Evolutionary conservation across 1,139 yeast genomes (phyloP).

Genomic region (Saccharomyces hybrid): DNA sequence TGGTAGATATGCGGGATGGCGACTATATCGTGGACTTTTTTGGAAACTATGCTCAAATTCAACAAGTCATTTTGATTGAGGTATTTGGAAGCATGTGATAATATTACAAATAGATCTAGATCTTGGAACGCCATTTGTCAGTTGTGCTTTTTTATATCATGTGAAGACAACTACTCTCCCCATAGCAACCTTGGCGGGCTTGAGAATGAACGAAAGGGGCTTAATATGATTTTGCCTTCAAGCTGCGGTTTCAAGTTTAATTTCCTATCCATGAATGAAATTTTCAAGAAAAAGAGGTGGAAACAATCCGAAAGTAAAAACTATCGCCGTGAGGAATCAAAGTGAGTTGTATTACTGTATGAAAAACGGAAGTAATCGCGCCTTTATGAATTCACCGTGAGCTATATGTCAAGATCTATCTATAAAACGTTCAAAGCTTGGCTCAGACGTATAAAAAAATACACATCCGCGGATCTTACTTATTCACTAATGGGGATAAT

Average conservation of each 20-base stretch:
- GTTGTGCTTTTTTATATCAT: background rate
- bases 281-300: background rate
- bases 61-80: conserved; percentile 29
- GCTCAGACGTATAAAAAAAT: too few relatives aligned
- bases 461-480: too few relatives aligned
- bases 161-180: background rate
- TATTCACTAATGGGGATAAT: conserved; percentile 6
- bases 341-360: background rate
- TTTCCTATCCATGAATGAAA: background rate
- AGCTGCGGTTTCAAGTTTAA: background rate
- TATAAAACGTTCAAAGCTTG: background rate
- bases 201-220: background rate
- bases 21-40: conserved; percentile 10
- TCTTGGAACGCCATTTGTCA: background rate
- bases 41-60: conserved; percentile 16
- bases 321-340: background rate
- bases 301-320: background rate
- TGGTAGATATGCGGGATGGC: conserved; percentile 23
- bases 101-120: background rate
- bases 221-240: background rate
- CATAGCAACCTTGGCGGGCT: background rate
- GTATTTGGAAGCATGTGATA: conserved; percentile 9
- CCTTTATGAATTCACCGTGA: too few relatives aligned
- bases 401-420: background rate
- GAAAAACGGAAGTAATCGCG: background rate